Evolutionary conservation across 1,284 basidiomycete genomes (phyloP), one percentile per base, ranked within the genome.

Genomic region (Ustilago nuda): DNA sequence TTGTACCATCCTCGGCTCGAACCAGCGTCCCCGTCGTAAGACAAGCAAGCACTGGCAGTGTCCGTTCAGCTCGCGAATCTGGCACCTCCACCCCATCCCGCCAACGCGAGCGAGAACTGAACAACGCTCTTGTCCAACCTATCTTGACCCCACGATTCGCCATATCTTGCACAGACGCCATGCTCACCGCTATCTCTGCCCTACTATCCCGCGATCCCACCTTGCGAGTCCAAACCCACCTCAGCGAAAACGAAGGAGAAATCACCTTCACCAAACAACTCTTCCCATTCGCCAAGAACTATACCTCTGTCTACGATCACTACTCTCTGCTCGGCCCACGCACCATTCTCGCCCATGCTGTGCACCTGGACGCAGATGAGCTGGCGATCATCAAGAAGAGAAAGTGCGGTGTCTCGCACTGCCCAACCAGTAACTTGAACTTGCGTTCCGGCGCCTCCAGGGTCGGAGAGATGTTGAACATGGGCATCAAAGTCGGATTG

Each of bases 91-190:
- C 74, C 2, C 74, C 74, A 8, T 72, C 74, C 13, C 50, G 74
- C 30, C 70, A 72, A 41, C 66, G 70, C 33, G 74, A 77, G 50
- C 72, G 72, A 45, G 76, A 77, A 35, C 52, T 72, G 17, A 64
- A 58, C 33, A 59, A 70, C 23, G 72, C 79, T 11, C 76, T 95
- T 17, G 92, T 98, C 7, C 92, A 93, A 66, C 95, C 95, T 0
- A 91, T 96, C 82, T 87, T 98, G 51, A 98, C 96, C 0, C 96
- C 96, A 19, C 92, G 95, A 19, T 98, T 99, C 86, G 95, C 96
- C 33, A 92, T 99, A 73, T 91, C 92, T n/a, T 96, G 94, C 86
- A 91, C 94, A 0, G 86, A 89, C 13, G 88, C 90, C n/a, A 90
- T 97, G 41, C 89, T 98, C 53, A 61, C 82, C 1, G 87, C 87